Evolutionary conservation across 1,284 basidiomycete genomes (phyloP).

Genomic region (Sutorius eximius): DNA sequence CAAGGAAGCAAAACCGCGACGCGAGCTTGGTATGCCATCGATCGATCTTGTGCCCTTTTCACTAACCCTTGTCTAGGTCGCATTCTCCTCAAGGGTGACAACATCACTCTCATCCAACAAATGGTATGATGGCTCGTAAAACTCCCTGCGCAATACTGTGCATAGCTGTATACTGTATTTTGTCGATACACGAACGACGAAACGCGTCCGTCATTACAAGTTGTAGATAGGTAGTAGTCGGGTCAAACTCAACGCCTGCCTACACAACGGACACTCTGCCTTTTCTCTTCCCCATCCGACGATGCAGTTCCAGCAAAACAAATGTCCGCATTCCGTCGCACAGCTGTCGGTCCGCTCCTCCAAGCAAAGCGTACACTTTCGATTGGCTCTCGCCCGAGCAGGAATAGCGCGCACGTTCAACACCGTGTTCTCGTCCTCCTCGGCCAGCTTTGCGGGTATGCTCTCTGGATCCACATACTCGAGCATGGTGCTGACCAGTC

Average conservation of each 20-base stretch:
- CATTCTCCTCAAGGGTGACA: conserved; percentile 93
- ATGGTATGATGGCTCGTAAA: conserved; percentile 37
- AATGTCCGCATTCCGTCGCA: conserved; percentile 90
- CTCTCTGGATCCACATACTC: conserved; percentile 53
- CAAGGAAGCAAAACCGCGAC: conserved; percentile 80
- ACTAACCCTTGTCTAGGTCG: conserved; percentile 58
- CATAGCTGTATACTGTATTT: conserved; percentile 24
- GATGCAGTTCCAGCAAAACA: conserved; percentile 95
- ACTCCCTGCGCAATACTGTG: conserved; percentile 2
- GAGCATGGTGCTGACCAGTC: conserved; percentile 60
- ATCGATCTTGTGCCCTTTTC: conserved; percentile 2
- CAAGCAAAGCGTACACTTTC: conserved; percentile 85
- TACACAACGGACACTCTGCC: conserved; percentile 86
- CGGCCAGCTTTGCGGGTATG: conserved; percentile 54
- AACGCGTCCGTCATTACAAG: conserved; percentile 45
- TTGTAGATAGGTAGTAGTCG: conserved; percentile 83
- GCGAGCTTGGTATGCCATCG: conserved; percentile 64
- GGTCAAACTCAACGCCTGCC: conserved; percentile 74
- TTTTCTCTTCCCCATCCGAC: conserved; percentile 89
- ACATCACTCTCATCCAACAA: conserved; percentile 93
- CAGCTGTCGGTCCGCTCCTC: conserved; percentile 80
- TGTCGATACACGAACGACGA: conserved; percentile 8
- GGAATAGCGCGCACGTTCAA: conserved; percentile 59
- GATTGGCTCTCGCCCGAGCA: conserved; percentile 50
- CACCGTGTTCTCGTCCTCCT: conserved; percentile 67